Evolutionary conservation across 192 early-diverging fungal genomes (phyloP), one percentile per base, ranked within the genome.

Genomic region (Geosiphon pyriformis): DNA sequence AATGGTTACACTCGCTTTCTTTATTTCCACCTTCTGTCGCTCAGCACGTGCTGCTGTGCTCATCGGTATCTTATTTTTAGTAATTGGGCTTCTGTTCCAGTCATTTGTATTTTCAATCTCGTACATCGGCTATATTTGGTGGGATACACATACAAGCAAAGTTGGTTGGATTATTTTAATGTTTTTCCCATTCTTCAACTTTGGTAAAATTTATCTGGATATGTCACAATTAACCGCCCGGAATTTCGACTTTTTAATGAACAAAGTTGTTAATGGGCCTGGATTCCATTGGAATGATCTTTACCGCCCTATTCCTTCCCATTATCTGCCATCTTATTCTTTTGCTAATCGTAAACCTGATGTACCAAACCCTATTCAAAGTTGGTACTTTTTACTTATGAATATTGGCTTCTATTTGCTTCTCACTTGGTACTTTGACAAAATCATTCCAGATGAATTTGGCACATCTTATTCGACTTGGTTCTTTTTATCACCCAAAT

Each of bases 51-150:
- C 81, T 2, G 89, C 83, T 22, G 76, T 91, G 33, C 67, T 91
- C 59, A 74, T 87, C 54, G 89, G 89, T 55, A 91, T 91, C 61
- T 91, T 91, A 59, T 35, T 90, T 32, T 91, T 91, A 66, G 83
- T 91, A 32, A 87, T 91, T 71, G 89, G 89, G 2, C 74, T 91
- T 25, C 65, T 91, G 22, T 91, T 91, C 71, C 79, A 88, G 66
- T 72, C 68, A 12, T 80, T 80, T 59, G 75, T 78, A 22, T 83
- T 80, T 47, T 80, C 75, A 64, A 71, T 71, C 49, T 31, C 32
- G 15, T 80, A 51, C 64, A 64, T 79, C 4, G 81, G 77, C 20
- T 83, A 80, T 35, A 64, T 82, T 29, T 83, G 81, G 81, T 83
- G 76, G 48, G 67, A 80, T 58, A 46, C 49, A 8, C 51, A 61